Base-by-base conservation (phyloP, 2,329 filamentous ascomycete genomes). In the Sarocladium kiliense region DNA sequence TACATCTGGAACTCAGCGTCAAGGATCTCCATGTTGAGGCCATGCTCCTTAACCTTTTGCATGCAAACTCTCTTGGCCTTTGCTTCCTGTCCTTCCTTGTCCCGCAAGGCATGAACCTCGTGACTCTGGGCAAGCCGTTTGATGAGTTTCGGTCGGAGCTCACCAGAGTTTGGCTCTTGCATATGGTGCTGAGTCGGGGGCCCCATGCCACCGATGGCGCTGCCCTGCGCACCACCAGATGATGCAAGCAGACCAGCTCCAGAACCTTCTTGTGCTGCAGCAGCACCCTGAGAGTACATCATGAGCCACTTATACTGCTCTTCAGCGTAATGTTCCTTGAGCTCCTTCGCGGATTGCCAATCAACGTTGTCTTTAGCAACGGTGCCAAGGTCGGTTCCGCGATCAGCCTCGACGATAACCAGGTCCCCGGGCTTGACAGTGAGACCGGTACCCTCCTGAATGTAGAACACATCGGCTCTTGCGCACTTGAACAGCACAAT, bases 1-100 rank as follows among this genome's bases (percentile, higher is more conserved):
- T 77, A 96, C 93, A 96, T 95, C 68, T 99, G 94, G 68, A 97
- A 99, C 69, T 99, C 94, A 3, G 94, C 94, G 72, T 99, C 94
- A 6, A 99, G 82, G 60, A 99, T 97, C 71, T 99, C 94, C 94
- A 99, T 97, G 64, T 95, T 92, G 26, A 97, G 79, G 49, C 90
- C 87, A 69, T 97, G 92, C 66, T 97, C 93, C 61, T 88, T 88
- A 54, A 97, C 94, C 72, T 97, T 99, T 65, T 96, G 90, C 77
- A 96, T 94, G 68, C 92, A 97, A 42, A 96, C 88, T 55, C 94
- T 85, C 75, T 99, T 97, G 1, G 94, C 94, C 71, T 97, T 97
- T 18, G 94, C 94, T 71, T 99, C 94, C 59, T 95, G 94, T 37
- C 92, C 93, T 74, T 99, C 94, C 69, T 99, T 99, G 65, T 97